Conservation (phyloP, 208 protist species). For the Leishmania guyanensis region DNA sequence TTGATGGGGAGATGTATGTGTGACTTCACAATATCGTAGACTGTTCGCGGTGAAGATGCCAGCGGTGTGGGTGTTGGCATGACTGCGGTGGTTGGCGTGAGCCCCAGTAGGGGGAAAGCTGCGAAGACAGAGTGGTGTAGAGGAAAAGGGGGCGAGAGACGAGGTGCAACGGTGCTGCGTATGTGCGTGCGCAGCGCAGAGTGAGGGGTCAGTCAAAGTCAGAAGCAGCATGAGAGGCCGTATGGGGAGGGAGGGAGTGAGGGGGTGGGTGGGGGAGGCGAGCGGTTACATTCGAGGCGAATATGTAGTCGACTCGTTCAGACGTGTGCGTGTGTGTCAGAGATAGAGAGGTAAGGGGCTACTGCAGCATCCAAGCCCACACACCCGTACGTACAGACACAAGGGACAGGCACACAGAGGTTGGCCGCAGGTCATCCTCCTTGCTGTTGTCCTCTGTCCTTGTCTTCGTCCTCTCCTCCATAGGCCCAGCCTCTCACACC, state of each 20-base stretch:
- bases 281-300: background rate
- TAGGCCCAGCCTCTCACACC: background rate
- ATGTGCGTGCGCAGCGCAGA: background rate
- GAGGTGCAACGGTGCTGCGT: background rate
- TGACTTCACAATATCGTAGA: constrained; percentile 56
- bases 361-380: background rate
- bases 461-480: background rate
- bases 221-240: background rate
- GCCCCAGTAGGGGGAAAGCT: background rate
- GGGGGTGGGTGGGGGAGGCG: background rate
- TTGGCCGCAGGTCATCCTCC: background rate
- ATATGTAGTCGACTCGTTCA: background rate
- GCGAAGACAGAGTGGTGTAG: background rate
- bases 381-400: background rate
- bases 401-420: background rate
- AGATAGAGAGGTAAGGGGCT: background rate
- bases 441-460: background rate
- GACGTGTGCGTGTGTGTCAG: background rate
- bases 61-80: background rate
- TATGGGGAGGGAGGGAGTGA: background rate
- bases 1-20: constrained; percentile 66
- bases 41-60: constrained; percentile 3
- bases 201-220: background rate
- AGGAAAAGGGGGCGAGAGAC: background rate
- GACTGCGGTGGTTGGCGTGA: background rate